Base-by-base conservation (phyloP, 2,329 filamentous ascomycete species). In the Ophiostoma quercus region DNA sequence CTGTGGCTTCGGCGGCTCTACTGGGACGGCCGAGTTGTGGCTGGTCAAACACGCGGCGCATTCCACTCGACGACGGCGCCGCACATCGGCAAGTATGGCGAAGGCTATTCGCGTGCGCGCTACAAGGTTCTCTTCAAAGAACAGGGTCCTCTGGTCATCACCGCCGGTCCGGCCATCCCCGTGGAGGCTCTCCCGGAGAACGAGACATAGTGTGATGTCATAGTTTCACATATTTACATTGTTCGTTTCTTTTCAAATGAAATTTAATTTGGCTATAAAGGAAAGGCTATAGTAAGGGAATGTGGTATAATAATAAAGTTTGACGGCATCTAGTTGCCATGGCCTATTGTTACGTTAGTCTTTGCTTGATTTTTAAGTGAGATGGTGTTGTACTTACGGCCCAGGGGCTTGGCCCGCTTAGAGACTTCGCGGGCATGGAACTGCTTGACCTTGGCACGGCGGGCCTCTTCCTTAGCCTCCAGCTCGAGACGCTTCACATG, bases 1-100 rank as follows among this genome's bases (percentile, higher is more conserved):
- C 82, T 83, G 66, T 94, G 91, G 91, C 73, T 93, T 71, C 81
- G 88, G 41, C 82, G 86, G 68, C 76, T 92, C 68, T 94, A 92
- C 65, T 70, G 68, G 68, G 70, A 71, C 60, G 68, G 41, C 22
- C 5, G 3, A 1, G 37, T 43, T 16, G 70, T 71, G 22, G 51
- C 51, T 3, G 9, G 51, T 5, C 51, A 29, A 7, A 57, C 51
- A 1, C 51, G 51, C 22, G 51, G 51, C n/a, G 51, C 51, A 0
- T 57, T 57, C 9, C 51, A 57, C 22, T 57, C 51, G n/a, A 57
- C 51, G 22, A 57, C 51, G 22, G 51, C 51, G n/a, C 51, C 51
- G 22, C 3, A 57, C 5, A 57, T 57, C 3, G 22, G 51, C 22
- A 22, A 25, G 22, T 57, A 57, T 14, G 51, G n/a, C 2, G 51